Conservation (phyloP, 2,329 filamentous ascomycete species). For the Tolypocladium ovalisporum region DNA sequence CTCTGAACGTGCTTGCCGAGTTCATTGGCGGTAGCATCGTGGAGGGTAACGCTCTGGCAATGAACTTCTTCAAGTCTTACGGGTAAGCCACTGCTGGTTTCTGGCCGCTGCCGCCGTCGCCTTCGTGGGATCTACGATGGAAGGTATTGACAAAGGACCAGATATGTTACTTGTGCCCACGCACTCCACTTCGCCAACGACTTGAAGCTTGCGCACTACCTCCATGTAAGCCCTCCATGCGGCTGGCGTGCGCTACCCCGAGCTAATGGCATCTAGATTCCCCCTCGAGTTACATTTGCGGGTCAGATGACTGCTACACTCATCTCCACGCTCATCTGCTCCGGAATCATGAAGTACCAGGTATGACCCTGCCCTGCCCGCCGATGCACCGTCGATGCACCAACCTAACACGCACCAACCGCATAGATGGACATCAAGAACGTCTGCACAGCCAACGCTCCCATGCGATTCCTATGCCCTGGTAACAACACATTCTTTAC, state of each 20-base stretch:
- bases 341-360: slow-evolving; percentile 26
- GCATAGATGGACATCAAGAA: slow-evolving; percentile 18
- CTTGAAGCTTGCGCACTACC: slow-evolving; percentile 28
- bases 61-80: slow-evolving; percentile 36
- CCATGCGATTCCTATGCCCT: slow-evolving; percentile 25
- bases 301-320: slow-evolving; percentile 23
- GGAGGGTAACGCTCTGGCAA: slow-evolving; percentile 31
- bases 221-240: slow-evolving; percentile 20
- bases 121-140: background rate
- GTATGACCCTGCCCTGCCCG: slow-evolving; percentile 4
- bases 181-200: slow-evolving; percentile 24
- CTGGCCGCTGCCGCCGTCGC: background rate
- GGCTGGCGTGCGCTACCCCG: background rate
- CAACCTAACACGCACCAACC: background rate
- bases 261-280: slow-evolving; percentile 10
- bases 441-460: slow-evolving; percentile 25
- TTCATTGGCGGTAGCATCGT: slow-evolving; percentile 33
- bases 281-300: slow-evolving; percentile 22
- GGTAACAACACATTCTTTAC: slow-evolving; percentile 26
- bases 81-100: slow-evolving; percentile 7
- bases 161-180: slow-evolving; percentile 22
- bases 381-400: background rate
- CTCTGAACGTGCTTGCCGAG: slow-evolving; percentile 34
- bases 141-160: background rate
- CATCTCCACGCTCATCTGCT: slow-evolving; percentile 21